Evolutionary conservation across 768 basidiomycete genomes (phyloP).

Genomic region (Leccinum disarticulatum): DNA sequence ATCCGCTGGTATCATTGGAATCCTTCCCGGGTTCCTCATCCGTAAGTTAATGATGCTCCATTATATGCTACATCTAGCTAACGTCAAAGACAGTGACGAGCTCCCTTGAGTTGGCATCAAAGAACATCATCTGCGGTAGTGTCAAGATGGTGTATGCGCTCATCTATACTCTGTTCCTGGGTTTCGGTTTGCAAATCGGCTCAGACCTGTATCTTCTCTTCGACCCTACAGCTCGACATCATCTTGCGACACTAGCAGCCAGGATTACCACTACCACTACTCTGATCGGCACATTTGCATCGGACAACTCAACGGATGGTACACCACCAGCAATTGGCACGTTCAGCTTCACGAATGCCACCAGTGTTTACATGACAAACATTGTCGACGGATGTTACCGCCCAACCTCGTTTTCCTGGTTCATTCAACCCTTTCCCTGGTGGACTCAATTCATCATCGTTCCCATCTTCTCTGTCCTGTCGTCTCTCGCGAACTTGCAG

Average conservation of each 20-base stretch:
- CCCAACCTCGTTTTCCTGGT: slow-evolving; percentile 65
- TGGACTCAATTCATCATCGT: slow-evolving; percentile 80
- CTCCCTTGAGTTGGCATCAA: slow-evolving; percentile 80
- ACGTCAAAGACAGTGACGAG: slow-evolving; percentile 58
- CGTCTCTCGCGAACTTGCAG: slow-evolving; percentile 77
- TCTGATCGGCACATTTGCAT: slow-evolving; percentile 64
- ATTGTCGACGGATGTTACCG: slow-evolving; percentile 73
- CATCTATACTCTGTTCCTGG: slow-evolving; percentile 82
- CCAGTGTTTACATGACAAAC: slow-evolving; percentile 44
- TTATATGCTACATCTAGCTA: not conserved
- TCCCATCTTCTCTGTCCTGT: slow-evolving; percentile 67
- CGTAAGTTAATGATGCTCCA: slow-evolving; percentile 41
- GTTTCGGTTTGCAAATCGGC: slow-evolving; percentile 83
- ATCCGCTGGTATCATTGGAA: slow-evolving; percentile 82
- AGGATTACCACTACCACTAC: slow-evolving; percentile 48
- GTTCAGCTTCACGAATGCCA: slow-evolving; percentile 63
- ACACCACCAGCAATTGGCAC: slow-evolving; percentile 54
- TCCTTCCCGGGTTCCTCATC: slow-evolving; percentile 87
- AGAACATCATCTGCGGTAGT: slow-evolving; percentile 81
- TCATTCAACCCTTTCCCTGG: slow-evolving; percentile 74
- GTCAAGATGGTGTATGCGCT: slow-evolving; percentile 90
- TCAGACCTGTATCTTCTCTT: slow-evolving; percentile 77
- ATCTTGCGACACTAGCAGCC: slow-evolving; percentile 53
- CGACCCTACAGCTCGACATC: slow-evolving; percentile 54
- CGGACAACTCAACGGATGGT: slow-evolving; percentile 49